These are phyloP conservation scores for Collybia nuda DNA, from an alignment of 768 basidiomycete species.

Conservation along the genomic window DNA sequence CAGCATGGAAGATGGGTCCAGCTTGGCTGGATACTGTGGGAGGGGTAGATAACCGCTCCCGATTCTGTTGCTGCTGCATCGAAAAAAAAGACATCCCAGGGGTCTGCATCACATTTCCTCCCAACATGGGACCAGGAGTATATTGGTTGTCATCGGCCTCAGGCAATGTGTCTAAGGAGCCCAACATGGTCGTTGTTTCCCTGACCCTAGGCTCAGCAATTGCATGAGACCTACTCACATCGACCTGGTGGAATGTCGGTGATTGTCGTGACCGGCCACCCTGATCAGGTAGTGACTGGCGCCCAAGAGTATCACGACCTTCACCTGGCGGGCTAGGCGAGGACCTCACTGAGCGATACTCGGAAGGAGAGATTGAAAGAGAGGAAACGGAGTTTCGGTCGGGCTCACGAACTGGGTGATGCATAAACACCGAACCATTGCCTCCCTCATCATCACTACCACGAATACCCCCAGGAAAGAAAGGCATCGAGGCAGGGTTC, in stretches of 20 bases:
- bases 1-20: slow-evolving; percentile 41
- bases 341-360: slow-evolving; percentile 65
- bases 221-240: slow-evolving; percentile 42
- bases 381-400: slow-evolving; percentile 55
- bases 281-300: slow-evolving; percentile 34
- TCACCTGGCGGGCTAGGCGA: slow-evolving; percentile 64
- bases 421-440: slow-evolving; percentile 42
- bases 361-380: slow-evolving; percentile 59
- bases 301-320: slow-evolving; percentile 29
- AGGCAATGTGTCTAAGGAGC: slow-evolving; percentile 50
- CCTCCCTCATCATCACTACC: slow-evolving; percentile 54
- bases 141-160: slow-evolving; percentile 50
- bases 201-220: slow-evolving; percentile 36
- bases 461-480: slow-evolving; percentile 74
- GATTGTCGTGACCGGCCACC: slow-evolving; percentile 42
- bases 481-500: slow-evolving; percentile 82
- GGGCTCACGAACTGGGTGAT: slow-evolving; percentile 44
- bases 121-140: slow-evolving; percentile 32
- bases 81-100: slow-evolving; percentile 36
- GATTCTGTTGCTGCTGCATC: slow-evolving; percentile 33
- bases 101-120: slow-evolving; percentile 14
- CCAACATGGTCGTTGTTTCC: slow-evolving; percentile 51
- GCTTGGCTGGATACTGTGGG: slow-evolving; percentile 38
- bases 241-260: slow-evolving; percentile 46
- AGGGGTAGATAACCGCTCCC: slow-evolving; percentile 43